Evolutionary conservation across 2,329 filamentous ascomycete species (phyloP).

Genomic region (Colletotrichum filicis): DNA sequence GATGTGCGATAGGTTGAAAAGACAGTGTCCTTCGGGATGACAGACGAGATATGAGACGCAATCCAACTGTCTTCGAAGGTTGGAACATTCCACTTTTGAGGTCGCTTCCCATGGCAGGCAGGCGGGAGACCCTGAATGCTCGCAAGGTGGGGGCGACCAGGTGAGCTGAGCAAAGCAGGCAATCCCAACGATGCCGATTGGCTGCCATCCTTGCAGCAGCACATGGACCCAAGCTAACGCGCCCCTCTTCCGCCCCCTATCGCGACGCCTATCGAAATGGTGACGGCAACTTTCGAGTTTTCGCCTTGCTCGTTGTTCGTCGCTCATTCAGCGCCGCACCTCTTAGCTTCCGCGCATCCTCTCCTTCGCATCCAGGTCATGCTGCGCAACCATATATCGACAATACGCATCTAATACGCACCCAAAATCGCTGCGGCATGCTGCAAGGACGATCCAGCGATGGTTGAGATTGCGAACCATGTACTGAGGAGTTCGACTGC

Average conservation of each 20-base stretch:
- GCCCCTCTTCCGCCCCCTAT: constrained; percentile 28
- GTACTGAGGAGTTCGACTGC: constrained; percentile 54
- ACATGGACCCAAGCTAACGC: constrained; percentile 20
- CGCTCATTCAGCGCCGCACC: constrained; percentile 40
- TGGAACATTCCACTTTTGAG: too few relatives aligned
- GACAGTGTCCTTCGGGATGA: too few relatives aligned
- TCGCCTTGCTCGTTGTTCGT: constrained; percentile 8
- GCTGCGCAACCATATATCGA: neutral
- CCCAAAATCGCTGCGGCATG: neutral
- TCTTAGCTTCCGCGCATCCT: constrained; percentile 40
- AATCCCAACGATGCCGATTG: constrained; percentile 18
- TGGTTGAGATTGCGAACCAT: constrained; percentile 38
- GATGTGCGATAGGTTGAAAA: neutral
- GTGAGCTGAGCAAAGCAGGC: constrained; percentile 8
- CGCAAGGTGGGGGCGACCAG: neutral
- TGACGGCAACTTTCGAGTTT: constrained; percentile 26
- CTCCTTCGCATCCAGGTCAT: constrained; percentile 41
- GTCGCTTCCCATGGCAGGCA: neutral
- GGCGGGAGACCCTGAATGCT: neutral
- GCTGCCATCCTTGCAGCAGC: constrained; percentile 9
- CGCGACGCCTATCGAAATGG: constrained; percentile 30
- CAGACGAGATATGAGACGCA: too few relatives aligned
- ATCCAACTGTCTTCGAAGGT: too few relatives aligned
- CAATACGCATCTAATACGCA: neutral
- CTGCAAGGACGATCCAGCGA: constrained; percentile 10